phyloP scores from a whole-genome alignment of 106 monocot species.

The Dendrobium huoshanense region DNA sequence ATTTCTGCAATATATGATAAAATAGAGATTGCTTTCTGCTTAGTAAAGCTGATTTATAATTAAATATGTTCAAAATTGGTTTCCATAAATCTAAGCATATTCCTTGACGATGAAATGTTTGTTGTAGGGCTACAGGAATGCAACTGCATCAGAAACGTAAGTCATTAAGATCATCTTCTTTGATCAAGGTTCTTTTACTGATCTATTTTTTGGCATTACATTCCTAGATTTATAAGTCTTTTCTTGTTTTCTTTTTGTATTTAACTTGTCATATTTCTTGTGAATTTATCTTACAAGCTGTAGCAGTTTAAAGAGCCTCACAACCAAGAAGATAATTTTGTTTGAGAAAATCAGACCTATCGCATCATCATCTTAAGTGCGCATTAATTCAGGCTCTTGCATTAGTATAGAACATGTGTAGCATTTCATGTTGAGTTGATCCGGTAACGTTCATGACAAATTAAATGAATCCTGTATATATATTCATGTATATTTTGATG shows the following conservation, averaged over 20 bases:
- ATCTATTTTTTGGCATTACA: background rate
- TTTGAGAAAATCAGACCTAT: no score
- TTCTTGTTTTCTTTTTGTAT: background rate
- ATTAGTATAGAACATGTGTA: no score
- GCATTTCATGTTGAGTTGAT: no score
- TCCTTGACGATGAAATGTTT: constrained; percentile 10
- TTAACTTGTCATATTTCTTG: background rate
- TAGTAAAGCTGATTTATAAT: background rate
- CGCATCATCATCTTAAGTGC: no score
- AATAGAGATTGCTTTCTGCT: background rate
- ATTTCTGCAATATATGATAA: background rate
- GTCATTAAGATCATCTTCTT: constrained; percentile 10
- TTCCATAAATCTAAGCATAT: background rate
- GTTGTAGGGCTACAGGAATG: constrained; percentile 79
- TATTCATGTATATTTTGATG: no score
- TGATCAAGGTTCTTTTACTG: background rate
- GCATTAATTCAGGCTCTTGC: no score
- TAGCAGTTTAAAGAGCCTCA: no score
- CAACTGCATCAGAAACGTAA: constrained; percentile 74
- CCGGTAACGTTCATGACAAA: no score
- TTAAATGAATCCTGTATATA: no score
- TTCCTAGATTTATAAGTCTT: background rate
- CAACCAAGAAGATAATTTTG: no score
- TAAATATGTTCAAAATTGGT: background rate
- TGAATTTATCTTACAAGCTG: no score